These are phyloP conservation scores for Fusarium mangiferae DNA, from an alignment of 2,329 filamentous ascomycete species.

Conservation along the genomic window DNA sequence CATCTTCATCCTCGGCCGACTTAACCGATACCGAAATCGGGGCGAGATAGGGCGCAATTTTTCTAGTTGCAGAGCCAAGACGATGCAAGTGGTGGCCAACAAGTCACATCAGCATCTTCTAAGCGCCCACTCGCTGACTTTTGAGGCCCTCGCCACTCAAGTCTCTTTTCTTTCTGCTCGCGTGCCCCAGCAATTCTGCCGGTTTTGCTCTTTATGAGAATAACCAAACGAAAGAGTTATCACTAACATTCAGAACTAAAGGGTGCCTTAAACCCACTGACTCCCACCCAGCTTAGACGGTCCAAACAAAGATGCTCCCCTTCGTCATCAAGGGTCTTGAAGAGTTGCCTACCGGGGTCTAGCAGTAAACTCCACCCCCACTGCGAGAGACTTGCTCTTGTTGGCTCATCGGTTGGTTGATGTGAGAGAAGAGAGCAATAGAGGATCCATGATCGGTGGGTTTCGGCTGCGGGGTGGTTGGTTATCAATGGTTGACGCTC, in stretches of 20 bases:
- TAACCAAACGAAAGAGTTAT: conserved; percentile 1
- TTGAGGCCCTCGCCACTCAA: conserved; percentile 36
- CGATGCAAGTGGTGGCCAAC: conserved; percentile 26
- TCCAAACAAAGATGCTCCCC: neutral
- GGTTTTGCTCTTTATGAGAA: neutral
- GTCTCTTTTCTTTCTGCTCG: conserved; percentile 1
- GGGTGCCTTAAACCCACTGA: neutral
- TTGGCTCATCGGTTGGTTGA: conserved; percentile 15
- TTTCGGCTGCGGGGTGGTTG: conserved; percentile 34
- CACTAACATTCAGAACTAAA: neutral
- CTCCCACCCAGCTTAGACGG: neutral
- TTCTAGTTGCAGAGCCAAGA: conserved; percentile 35
- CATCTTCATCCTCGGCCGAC: conserved; percentile 9
- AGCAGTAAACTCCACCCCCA: conserved; percentile 22
- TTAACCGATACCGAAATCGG: conserved; percentile 32
- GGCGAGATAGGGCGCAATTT: neutral
- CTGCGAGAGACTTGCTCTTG: conserved; percentile 16
- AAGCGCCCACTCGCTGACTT: conserved; percentile 21
- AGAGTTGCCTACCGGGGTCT: conserved; percentile 8
- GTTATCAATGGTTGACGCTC: conserved; percentile 15
- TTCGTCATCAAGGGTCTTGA: conserved; percentile 23
- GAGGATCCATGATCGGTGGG: conserved; percentile 33
- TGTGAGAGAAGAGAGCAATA: conserved; percentile 21
- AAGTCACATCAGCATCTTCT: conserved; percentile 14
- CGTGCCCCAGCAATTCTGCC: conserved; percentile 17